Evolutionary conservation across 2,329 filamentous ascomycete species (phyloP).

Genomic region (Grosmannia clavigera): DNA sequence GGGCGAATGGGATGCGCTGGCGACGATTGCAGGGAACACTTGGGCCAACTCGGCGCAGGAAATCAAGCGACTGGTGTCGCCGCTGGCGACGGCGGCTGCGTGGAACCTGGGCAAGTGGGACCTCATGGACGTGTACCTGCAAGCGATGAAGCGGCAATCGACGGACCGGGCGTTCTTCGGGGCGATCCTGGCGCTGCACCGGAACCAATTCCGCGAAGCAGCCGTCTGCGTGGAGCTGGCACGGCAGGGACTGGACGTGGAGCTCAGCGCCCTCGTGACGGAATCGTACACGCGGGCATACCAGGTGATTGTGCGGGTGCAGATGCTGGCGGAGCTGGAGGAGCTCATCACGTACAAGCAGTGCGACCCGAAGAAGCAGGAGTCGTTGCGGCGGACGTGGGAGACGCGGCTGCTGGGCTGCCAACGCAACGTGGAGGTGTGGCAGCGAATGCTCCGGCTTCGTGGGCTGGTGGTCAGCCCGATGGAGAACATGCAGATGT

Average conservation of each 20-base stretch:
- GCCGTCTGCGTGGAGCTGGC: conserved; percentile 82
- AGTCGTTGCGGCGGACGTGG: conserved; percentile 87
- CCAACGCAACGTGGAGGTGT: conserved; percentile 94
- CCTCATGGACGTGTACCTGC: conserved; percentile 92
- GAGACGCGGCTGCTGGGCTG: conserved; percentile 89
- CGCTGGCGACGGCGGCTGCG: conserved; percentile 84
- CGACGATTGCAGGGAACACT: conserved; percentile 77
- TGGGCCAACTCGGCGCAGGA: conserved; percentile 86
- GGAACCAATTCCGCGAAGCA: conserved; percentile 90
- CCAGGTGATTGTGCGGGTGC: conserved; percentile 91
- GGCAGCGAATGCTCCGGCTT: conserved; percentile 95
- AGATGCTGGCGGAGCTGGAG: conserved; percentile 97
- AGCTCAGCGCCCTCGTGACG: conserved; percentile 89
- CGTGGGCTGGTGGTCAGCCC: conserved; percentile 85
- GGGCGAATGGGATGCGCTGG: conserved; percentile 92
- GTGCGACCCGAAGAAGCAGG: conserved; percentile 76
- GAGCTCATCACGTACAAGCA: conserved; percentile 98
- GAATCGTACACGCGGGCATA: conserved; percentile 98
- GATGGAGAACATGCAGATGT: conserved; percentile 94
- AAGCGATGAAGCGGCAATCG: conserved; percentile 85
- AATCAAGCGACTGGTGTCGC: conserved; percentile 81
- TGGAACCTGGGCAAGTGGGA: conserved; percentile 98
- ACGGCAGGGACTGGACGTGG: conserved; percentile 85
- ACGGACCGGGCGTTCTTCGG: conserved; percentile 97
- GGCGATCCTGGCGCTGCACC: conserved; percentile 85